These are phyloP conservation scores for Microascus cirrosus DNA, from an alignment of 2,329 filamentous ascomycete species.

Conservation along the genomic window DNA sequence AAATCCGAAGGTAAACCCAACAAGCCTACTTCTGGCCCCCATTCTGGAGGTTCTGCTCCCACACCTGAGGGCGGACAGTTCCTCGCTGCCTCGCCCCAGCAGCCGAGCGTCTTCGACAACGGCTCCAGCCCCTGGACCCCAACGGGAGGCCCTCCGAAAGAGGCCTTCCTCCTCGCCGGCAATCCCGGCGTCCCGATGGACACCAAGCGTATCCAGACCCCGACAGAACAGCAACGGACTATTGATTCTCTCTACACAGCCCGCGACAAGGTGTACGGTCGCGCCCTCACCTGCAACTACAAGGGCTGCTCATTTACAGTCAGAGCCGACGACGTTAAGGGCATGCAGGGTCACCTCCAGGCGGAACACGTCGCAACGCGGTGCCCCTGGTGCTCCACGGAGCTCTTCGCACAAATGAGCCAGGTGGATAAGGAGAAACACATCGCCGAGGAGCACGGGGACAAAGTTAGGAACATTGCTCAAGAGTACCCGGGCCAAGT, in stretches of 20 bases:
- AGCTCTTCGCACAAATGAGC: conserved; percentile 15
- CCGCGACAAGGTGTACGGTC: conserved; percentile 3
- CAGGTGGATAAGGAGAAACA: conserved; percentile 11
- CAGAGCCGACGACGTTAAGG: conserved; percentile 13
- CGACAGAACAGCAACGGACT: conserved; percentile 22
- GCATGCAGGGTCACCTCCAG: conserved; percentile 20
- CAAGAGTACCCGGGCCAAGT: neutral
- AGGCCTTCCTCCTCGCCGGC: conserved; percentile 20
- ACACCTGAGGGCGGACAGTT: neutral
- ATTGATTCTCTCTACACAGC: conserved; percentile 10
- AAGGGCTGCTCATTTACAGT: conserved; percentile 18
- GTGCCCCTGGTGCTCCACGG: conserved; percentile 18
- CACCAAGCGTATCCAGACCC: conserved; percentile 24
- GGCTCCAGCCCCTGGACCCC: conserved; percentile 19
- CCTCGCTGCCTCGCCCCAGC: conserved; percentile 6
- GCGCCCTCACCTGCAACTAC: conserved; percentile 23
- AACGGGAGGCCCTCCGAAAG: conserved; percentile 22
- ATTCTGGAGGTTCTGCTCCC: too few species aligned
- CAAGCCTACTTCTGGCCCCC: neutral
- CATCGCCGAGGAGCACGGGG: conserved; percentile 12
- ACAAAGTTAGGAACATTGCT: neutral
- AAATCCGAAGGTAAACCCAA: neutral
- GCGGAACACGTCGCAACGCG: conserved; percentile 16
- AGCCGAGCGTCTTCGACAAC: conserved; percentile 16
- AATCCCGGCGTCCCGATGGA: conserved; percentile 19